Evolutionary conservation across 2,329 filamentous ascomycete species (phyloP).

Genomic region (Xylaria sp.): DNA sequence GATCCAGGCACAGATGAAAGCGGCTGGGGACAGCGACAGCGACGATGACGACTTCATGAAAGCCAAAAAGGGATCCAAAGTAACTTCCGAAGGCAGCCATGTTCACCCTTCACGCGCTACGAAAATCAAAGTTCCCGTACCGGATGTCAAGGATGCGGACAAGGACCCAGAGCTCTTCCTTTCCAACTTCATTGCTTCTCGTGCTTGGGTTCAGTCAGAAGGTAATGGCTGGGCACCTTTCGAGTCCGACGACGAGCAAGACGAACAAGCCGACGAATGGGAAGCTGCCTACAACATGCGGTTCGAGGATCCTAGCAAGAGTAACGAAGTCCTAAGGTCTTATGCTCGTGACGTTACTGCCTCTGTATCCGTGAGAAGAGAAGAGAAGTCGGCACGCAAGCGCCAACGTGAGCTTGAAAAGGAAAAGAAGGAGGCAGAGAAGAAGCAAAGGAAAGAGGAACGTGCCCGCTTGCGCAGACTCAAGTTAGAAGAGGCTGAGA

Average conservation of each 20-base stretch:
- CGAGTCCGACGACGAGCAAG: constrained; percentile 77
- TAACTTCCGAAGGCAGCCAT: constrained; percentile 35
- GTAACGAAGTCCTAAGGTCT: constrained; percentile 81
- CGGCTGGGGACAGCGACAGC: constrained; percentile 40
- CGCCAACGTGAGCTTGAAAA: constrained; percentile 73
- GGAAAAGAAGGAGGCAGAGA: constrained; percentile 72
- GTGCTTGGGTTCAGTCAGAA: constrained; percentile 76
- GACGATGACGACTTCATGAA: constrained; percentile 72
- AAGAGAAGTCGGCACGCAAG: constrained; percentile 71
- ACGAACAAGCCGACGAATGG: constrained; percentile 74
- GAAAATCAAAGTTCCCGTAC: constrained; percentile 46
- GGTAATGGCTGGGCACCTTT: constrained; percentile 70
- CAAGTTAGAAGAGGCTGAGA: constrained; percentile 84
- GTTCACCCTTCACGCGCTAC: constrained; percentile 53
- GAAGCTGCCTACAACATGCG: constrained; percentile 93
- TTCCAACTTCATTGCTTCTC: constrained; percentile 90
- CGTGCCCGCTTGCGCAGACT: constrained; percentile 78
- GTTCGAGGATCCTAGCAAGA: constrained; percentile 85
- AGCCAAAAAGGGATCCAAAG: constrained; percentile 48
- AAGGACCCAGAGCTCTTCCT: constrained; percentile 87
- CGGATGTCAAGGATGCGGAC: constrained; percentile 70
- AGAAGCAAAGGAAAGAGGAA: constrained; percentile 69
- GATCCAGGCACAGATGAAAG: constrained; percentile 60
- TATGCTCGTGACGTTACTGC: constrained; percentile 83
- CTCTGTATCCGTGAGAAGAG: constrained; percentile 77